These are phyloP conservation scores for Lepiota brunneoincarnata DNA, from an alignment of 768 basidiomycete genomes.

Conservation along the genomic window DNA sequence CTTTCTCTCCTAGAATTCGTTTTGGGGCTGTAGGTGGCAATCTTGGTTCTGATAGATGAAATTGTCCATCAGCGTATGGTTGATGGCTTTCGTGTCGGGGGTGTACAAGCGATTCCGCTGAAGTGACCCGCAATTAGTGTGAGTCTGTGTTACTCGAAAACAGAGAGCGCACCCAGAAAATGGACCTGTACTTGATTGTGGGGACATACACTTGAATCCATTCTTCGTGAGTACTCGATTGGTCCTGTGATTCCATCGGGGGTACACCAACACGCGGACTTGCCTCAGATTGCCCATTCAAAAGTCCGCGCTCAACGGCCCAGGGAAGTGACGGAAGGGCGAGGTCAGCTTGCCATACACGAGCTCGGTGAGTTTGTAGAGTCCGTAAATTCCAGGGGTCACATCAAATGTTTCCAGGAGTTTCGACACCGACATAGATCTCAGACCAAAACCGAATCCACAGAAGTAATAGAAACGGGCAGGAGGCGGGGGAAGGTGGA, in stretches of 20 bases:
- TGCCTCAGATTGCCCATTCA: conserved; percentile 16
- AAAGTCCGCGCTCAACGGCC: conserved; percentile 28
- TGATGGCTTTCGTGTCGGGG: conserved; percentile 56
- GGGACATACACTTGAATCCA: conserved; percentile 48
- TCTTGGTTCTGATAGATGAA: conserved; percentile 55
- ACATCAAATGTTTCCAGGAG: conserved; percentile 1
- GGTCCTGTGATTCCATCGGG: conserved; percentile 14
- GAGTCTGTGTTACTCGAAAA: neutral
- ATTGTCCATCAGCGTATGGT: conserved; percentile 55
- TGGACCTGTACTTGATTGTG: conserved; percentile 39
- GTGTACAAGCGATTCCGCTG: conserved; percentile 46
- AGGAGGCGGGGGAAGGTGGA: conserved; percentile 2
- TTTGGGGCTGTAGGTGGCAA: conserved; percentile 31
- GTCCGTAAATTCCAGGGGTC: conserved; percentile 20
- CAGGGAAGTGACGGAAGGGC: conserved; percentile 41
- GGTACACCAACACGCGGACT: neutral
- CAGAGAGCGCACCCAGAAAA: conserved; percentile 36
- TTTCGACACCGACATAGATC: neutral
- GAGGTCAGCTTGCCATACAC: conserved; percentile 31
- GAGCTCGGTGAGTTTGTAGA: conserved; percentile 23
- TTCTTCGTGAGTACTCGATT: conserved; percentile 31
- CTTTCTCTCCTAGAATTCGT: conserved; percentile 41
- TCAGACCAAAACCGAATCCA: too few species aligned
- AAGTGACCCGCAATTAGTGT: neutral
- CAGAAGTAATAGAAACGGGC: too few species aligned